A percentile compares a stretch with the other conserved stretches of the same genome.
These are phyloP conservation scores for Phanerodontia chrysosporium DNA, from an alignment of 768 basidiomycete species.

Conservation along the genomic window DNA sequence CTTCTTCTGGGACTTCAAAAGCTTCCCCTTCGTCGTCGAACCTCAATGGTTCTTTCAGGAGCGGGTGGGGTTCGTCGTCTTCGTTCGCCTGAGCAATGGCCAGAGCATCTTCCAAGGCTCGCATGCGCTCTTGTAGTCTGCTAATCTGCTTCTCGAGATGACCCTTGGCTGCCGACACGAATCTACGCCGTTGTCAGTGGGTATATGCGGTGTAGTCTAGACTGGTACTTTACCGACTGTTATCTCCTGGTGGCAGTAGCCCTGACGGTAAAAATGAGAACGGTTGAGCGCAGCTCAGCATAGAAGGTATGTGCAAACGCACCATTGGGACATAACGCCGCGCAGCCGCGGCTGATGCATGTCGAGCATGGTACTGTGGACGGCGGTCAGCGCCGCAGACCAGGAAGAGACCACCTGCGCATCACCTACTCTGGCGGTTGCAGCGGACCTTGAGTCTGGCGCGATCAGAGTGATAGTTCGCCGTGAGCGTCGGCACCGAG, in stretches of 20 bases:
- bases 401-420: not conserved
- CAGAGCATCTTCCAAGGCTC: slow-evolving; percentile 50
- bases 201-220: too few species aligned
- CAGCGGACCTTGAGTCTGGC: slow-evolving; percentile 26
- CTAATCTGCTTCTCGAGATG: slow-evolving; percentile 45
- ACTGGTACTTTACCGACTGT: slow-evolving; percentile 18
- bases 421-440: slow-evolving; percentile 20
- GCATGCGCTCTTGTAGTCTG: slow-evolving; percentile 47
- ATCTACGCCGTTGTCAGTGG: too few species aligned
- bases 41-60: slow-evolving; percentile 26
- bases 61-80: slow-evolving; percentile 38
- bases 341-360: slow-evolving; percentile 51
- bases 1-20: not conserved
- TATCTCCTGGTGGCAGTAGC: slow-evolving; percentile 51
- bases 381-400: not conserved
- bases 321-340: slow-evolving; percentile 50
- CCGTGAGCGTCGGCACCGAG: not conserved
- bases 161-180: slow-evolving; percentile 49
- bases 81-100: slow-evolving; percentile 39
- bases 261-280: slow-evolving; percentile 26
- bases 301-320: slow-evolving; percentile 3
- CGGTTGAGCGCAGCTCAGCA: not conserved
- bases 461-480: not conserved
- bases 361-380: slow-evolving; percentile 33
- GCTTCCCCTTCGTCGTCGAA: slow-evolving; percentile 30